Evolutionary conservation across 2,329 filamentous ascomycete species (phyloP), one percentile per base, ranked within the genome.

Genomic region (Helicocarpus griseus): DNA sequence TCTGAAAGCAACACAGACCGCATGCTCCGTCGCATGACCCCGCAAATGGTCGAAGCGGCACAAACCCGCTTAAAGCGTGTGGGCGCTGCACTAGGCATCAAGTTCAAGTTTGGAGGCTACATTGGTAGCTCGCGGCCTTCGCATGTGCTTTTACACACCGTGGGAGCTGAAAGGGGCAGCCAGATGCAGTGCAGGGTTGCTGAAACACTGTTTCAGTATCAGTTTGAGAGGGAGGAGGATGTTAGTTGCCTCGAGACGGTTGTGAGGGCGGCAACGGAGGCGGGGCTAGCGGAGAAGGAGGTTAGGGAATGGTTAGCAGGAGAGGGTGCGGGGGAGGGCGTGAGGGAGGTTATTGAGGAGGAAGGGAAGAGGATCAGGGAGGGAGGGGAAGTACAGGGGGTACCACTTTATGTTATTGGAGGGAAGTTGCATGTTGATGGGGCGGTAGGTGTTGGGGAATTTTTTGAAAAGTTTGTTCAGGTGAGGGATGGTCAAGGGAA

Each of bases 211-310:
- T 59, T 61, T 36, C 45, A 43, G 13, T 55, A 48, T 21, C 58
- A 61, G 36, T 59, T 59, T 41, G 59, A 62, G 51, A 8, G 29
- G 22, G 59, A 57, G 50, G 33, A 26, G 40, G 60, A 61, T 51
- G 45, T 61, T 29, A 56, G 54, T 43, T 31, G 54, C 14, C 8
- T 47, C 1, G 55, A 56, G 1, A 49, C 48, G 1, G 31, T 59
- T 11, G 47, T 57, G n/a, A 31, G 52, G 2, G 46, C 50, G 5
- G 58, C 36, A 0, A 56, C 50, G 1, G 43, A 55, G 19, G 52
- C 45, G 36, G 55, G 55, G 9, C 14, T 62, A 19, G 49, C 48
- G 6, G 53, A 53, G 40, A 17, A 19, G 0, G 47, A 44, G 3
- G 47, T 58, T 2, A 43, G 50, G 22, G 33, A n/a, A 3, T 61